Evolutionary conservation across 305 asterid genomes (phyloP), one percentile per base, ranked within the genome.

Genomic region (Solanum hybrid): DNA sequence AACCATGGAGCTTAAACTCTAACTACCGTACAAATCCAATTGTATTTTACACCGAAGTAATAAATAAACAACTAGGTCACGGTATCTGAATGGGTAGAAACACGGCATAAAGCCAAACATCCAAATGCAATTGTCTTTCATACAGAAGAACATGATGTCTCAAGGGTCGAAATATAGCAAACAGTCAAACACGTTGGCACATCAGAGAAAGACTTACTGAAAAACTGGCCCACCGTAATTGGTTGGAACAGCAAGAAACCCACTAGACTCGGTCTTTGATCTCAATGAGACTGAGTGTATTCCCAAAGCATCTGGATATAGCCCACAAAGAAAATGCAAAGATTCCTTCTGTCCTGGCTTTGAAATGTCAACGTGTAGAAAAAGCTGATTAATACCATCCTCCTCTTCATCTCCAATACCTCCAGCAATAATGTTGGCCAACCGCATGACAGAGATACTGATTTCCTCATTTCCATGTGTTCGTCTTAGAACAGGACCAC

Each of bases 281-380:
- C 96, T 94, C 93, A 96, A 60, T 20, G 95, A 88, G 90, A 95
- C 96, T 3, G 99, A 95, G 92, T 96, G 99, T 93, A 97, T 95
- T 88, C 99, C 99, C 73, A 97, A 91, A 91, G 99, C 99, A 95
- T 97, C 99, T 1, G 99, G 98, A 90, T 97, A 97, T 91, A 96
- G 81, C 75, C 98, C 99, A 72, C 99, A 97, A 29, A 96, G 98
- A 90, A 97, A 96, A 93, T 93, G 98, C 92, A 97, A 85, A 78
- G 98, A 93, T 35, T 93, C 94, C 88, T 93, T 85, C 91, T 91
- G 92, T 79, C 95, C 97, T 60, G 96, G 98, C 93, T 97, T 97
- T 40, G 98, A 94, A 92, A 97, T 92, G 88, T 94, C 95, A 91
- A 96, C 94, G 82, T 96, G 96, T 85, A 97, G 92, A 92, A 96